Conservation (phyloP, 2,329 filamentous ascomycete genomes). For the Aspergillus viridinutans region DNA sequence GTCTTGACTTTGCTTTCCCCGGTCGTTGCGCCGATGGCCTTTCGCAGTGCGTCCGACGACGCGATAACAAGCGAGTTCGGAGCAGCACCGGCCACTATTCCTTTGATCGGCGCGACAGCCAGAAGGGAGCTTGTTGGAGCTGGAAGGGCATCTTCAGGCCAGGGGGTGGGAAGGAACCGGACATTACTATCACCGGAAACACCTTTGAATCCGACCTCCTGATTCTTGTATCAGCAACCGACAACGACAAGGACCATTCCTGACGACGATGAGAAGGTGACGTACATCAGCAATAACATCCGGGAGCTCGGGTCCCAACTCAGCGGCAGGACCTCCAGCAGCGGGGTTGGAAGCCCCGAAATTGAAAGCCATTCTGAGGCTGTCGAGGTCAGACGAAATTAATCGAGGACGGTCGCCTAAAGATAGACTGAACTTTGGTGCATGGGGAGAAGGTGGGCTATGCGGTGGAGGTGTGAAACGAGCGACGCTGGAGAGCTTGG, state of each 20-base stretch:
- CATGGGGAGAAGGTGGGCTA: constrained; percentile 37
- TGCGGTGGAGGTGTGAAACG: constrained; percentile 36
- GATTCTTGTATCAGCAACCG: constrained; percentile 9
- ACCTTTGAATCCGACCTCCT: constrained; percentile 76
- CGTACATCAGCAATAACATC: constrained; percentile 78
- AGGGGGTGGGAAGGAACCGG: constrained; percentile 70
- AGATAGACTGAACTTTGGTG: constrained; percentile 27
- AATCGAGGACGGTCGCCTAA: constrained; percentile 36
- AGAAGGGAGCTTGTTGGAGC: constrained; percentile 76
- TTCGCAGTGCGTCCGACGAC: constrained; percentile 71
- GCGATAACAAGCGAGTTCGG: constrained; percentile 74
- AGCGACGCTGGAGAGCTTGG: constrained; percentile 40
- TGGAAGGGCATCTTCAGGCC: constrained; percentile 67
- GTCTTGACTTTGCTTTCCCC: constrained; percentile 57
- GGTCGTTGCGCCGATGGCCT: constrained; percentile 62
- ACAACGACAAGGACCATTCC: not conserved
- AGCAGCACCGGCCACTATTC: constrained; percentile 80
- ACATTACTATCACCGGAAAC: constrained; percentile 78
- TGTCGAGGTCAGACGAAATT: constrained; percentile 35
- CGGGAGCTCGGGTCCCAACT: constrained; percentile 63
- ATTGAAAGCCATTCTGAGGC: constrained; percentile 59
- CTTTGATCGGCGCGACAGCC: constrained; percentile 72
- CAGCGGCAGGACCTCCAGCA: constrained; percentile 36
- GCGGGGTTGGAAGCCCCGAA: constrained; percentile 49
- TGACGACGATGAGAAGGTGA: constrained; percentile 9